Base-by-base conservation (phyloP, 768 basidiomycete genomes). In the Xerocomellus dryophilus region DNA sequence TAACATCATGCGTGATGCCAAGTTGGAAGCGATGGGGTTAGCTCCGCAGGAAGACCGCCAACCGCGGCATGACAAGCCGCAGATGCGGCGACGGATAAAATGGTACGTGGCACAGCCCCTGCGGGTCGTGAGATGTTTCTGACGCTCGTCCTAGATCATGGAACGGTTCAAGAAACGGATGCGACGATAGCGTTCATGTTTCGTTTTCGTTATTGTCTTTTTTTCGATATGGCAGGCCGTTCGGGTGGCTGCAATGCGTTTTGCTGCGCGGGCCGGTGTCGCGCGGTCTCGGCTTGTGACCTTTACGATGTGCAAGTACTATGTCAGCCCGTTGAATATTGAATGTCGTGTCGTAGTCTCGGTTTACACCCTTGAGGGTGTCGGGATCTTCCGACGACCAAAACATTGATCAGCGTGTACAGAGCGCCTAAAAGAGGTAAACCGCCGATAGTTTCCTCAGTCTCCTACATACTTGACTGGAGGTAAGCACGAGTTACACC, bases 161-260 rank as follows among this genome's bases (percentile, higher is more conserved):
- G 93, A 96, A 71, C 84, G 96, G 31, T 98, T 98, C 79, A 98
- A 96, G 80, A 97, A 98, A 74, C 78, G 94, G 53, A 92, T 93
- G 90, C 82, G 88, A 38, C 88, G 86, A 67, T 90, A 73, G 73
- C 54, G 4, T 31, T 25, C 23, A 25, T 2, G 23, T 25, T 25
- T 5, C 23, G 23, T 29, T 29, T 15, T 47, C 18, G 74, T 69
- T 20, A 6, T 35, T 51, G 51, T 62, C 57, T 6, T 25, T 25
- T 60, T 12, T 15, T n/a, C n/a, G 7, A 10, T 9, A 20, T n/a
- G n/a, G 10, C 11, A 35, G 11, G 40, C 21, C 17, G 9, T 23
- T 31, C 3, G 4, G 17, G 40, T 18, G 18, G 6, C 29, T 18
- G n/a, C n/a, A n/a, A n/a, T n/a, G n/a, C n/a, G n/a, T n/a, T n/a